Evolutionary conservation across 2,329 filamentous ascomycete species (phyloP).

Genomic region (Colletotrichum tamarilloi): DNA sequence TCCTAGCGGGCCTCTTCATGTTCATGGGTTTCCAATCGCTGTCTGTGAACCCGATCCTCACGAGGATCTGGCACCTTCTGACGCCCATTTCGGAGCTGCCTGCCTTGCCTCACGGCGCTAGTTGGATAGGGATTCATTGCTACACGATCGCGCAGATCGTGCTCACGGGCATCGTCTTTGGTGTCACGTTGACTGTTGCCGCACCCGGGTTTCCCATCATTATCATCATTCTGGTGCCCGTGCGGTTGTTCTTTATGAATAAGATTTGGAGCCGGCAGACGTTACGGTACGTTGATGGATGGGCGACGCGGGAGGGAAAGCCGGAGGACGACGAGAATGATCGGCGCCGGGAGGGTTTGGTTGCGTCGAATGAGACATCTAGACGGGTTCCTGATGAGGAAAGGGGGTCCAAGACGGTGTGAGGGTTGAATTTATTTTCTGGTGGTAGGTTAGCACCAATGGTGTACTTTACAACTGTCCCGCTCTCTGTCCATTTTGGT

Average conservation of each 20-base stretch:
- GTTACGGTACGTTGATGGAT: slow-evolving; percentile 57
- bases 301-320: slow-evolving; percentile 63
- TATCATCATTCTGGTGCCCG: slow-evolving; percentile 72
- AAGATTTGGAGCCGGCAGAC: slow-evolving; percentile 69
- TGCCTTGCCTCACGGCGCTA: slow-evolving; percentile 53
- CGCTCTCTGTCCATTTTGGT: not conserved
- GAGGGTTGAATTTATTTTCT: not conserved
- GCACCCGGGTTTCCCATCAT: slow-evolving; percentile 73
- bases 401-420: slow-evolving; percentile 38
- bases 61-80: slow-evolving; percentile 66
- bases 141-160: slow-evolving; percentile 70
- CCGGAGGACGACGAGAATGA: slow-evolving; percentile 57
- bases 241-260: slow-evolving; percentile 71
- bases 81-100: slow-evolving; percentile 64
- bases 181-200: slow-evolving; percentile 70
- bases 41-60: slow-evolving; percentile 71
- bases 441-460: not conserved
- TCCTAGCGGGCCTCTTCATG: slow-evolving; percentile 73
- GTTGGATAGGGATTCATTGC: slow-evolving; percentile 65
- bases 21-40: slow-evolving; percentile 77
- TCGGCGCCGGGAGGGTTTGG: slow-evolving; percentile 15
- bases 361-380: not conserved
- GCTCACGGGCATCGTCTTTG: slow-evolving; percentile 70
- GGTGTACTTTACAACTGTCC: too few relatives aligned
- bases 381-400: slow-evolving; percentile 40